Evolutionary conservation across 352 stramenopile genomes (phyloP).

Genomic region (Ophiocytium majus): DNA sequence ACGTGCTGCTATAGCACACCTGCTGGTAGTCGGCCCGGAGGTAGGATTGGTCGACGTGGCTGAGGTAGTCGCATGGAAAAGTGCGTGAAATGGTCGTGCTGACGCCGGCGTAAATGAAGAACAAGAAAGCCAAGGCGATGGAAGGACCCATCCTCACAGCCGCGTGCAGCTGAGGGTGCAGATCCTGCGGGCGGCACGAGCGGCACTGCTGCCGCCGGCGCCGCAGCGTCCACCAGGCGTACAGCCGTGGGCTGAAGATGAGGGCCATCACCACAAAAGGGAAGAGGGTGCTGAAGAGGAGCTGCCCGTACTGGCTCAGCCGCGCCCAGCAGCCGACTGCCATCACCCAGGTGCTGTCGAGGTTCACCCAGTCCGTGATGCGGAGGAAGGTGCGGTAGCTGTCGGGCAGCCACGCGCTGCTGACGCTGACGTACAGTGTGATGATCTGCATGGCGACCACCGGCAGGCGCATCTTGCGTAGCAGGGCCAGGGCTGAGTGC

Average conservation of each 20-base stretch:
- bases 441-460: neutral
- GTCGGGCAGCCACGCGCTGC: neutral
- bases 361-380: constrained; percentile 23
- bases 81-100: neutral
- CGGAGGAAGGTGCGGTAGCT: constrained; percentile 9
- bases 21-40: constrained; percentile 10
- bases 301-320: constrained; percentile 2
- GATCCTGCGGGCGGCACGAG: too few relatives aligned
- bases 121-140: neutral
- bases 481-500: too few relatives aligned
- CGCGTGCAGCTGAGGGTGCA: too few relatives aligned
- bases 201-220: too few relatives aligned
- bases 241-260: too few relatives aligned
- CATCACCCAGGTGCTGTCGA: neutral
- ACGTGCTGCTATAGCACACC: neutral
- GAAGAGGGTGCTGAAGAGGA: neutral
- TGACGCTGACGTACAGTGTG: neutral
- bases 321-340: neutral
- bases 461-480: neutral
- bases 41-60: neutral
- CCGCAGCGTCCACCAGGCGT: too few relatives aligned
- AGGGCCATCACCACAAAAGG: neutral
- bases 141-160: too few relatives aligned
- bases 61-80: neutral
- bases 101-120: constrained; percentile 4